Conservation (phyloP, 208 protist genomes). For the Novymonas esmeraldas region DNA sequence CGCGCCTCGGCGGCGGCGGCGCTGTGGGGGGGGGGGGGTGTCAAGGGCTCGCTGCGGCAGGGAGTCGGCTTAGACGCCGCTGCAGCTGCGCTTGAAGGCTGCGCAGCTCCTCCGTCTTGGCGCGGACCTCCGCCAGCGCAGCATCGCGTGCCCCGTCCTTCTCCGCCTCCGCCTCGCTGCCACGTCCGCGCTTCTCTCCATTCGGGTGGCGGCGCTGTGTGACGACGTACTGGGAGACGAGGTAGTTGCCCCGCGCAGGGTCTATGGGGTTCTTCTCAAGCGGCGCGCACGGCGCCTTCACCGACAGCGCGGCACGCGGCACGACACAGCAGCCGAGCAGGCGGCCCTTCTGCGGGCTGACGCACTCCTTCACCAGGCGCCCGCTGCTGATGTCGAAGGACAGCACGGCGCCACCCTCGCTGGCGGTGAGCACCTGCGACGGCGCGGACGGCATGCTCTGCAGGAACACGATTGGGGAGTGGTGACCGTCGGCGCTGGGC, state of each 20-base stretch:
- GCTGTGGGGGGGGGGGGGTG: too few relatives aligned
- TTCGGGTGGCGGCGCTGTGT: not conserved
- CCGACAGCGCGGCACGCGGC: slow-evolving; percentile 8
- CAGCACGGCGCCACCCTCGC: slow-evolving; percentile 58
- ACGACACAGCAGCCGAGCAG: slow-evolving; percentile 54
- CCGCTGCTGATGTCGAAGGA: slow-evolving; percentile 52
- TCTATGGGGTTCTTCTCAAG: slow-evolving; percentile 68
- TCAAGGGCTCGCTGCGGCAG: not conserved
- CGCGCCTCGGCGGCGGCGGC: too few relatives aligned
- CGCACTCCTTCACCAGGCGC: slow-evolving; percentile 42
- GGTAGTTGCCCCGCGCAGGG: slow-evolving; percentile 31
- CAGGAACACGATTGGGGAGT: slow-evolving; percentile 68
- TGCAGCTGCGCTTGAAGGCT: slow-evolving; percentile 27
- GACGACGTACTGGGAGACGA: slow-evolving; percentile 20
- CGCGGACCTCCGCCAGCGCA: slow-evolving; percentile 13
- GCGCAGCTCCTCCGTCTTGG: slow-evolving; percentile 41
- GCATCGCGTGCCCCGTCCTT: not conserved
- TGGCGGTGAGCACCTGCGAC: slow-evolving; percentile 45
- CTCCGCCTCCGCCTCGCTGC: not conserved
- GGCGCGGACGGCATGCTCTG: slow-evolving; percentile 20
- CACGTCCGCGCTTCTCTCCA: slow-evolving; percentile 6
- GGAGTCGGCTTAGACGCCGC: slow-evolving; percentile 15
- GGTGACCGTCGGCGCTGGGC: slow-evolving; percentile 53
- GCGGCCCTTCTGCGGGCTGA: slow-evolving; percentile 38
- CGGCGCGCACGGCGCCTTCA: slow-evolving; percentile 24